Conservation (phyloP, 2,329 filamentous ascomycete genomes). For the Ophiostoma himal-ulmi region DNA sequence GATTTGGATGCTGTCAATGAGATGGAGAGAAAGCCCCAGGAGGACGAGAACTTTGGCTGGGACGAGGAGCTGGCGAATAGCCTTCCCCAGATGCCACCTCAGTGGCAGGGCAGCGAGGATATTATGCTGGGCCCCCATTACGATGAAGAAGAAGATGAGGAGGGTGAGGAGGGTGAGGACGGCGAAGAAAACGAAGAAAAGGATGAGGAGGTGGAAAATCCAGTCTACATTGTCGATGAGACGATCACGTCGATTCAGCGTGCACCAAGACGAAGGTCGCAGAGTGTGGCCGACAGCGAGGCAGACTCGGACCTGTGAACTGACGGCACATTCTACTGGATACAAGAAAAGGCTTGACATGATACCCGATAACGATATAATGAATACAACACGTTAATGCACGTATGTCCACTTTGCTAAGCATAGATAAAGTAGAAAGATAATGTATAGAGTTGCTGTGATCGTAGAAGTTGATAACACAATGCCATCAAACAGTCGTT, state of each 20-base stretch:
- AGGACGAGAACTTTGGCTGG: slow-evolving; percentile 69
- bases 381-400: not conserved
- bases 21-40: slow-evolving; percentile 37
- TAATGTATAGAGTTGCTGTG: not conserved
- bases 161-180: slow-evolving; percentile 16
- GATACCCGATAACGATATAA: not conserved
- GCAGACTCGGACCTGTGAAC: slow-evolving; percentile 24
- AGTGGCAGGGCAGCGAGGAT: slow-evolving; percentile 64
- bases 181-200: slow-evolving; percentile 8
- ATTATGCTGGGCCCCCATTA: slow-evolving; percentile 43
- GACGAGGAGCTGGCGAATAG: slow-evolving; percentile 42
- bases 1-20: slow-evolving; percentile 49
- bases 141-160: slow-evolving; percentile 24
- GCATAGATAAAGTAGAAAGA: not conserved
- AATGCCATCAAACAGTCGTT: not conserved
- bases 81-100: slow-evolving; percentile 54
- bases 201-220: slow-evolving; percentile 12
- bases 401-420: not conserved
- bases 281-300: slow-evolving; percentile 26
- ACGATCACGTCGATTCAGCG: slow-evolving; percentile 9
- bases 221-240: not conserved
- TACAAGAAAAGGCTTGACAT: not conserved
- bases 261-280: not conserved
- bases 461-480: not conserved
- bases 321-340: not conserved